A percentile compares a stretch with the other conserved stretches of the same genome.
These are phyloP conservation scores for Arachis stenosperma DNA, from an alignment of 306 rosid species.

Conservation along the genomic window DNA sequence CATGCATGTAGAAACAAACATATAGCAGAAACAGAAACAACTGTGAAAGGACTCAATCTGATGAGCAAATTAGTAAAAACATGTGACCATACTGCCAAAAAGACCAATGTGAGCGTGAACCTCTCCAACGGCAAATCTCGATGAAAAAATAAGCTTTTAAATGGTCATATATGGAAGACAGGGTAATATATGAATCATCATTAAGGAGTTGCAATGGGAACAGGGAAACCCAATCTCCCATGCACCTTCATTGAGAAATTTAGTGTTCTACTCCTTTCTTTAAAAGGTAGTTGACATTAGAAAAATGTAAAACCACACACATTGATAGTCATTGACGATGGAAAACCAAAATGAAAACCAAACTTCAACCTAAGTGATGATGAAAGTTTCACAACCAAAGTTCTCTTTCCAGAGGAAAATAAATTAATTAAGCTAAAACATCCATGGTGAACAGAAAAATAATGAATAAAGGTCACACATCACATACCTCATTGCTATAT, in stretches of 20 bases:
- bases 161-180: not conserved
- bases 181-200: not conserved
- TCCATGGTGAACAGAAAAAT: slow-evolving; percentile 15
- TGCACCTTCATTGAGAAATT: no score
- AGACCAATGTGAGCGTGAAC: slow-evolving; percentile 1
- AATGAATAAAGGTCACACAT: slow-evolving; percentile 2
- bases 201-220: not conserved
- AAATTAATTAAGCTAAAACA: slow-evolving; percentile 15
- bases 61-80: slow-evolving; percentile 16
- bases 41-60: slow-evolving; percentile 1
- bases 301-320: no score
- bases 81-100: not conserved
- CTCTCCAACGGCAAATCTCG: not conserved
- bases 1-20: not conserved
- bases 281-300: no score
- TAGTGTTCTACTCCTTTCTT: no score
- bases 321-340: not conserved
- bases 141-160: slow-evolving; percentile 10
- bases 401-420: slow-evolving; percentile 1
- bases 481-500: slow-evolving; percentile 90
- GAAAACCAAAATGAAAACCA: not conserved
- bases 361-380: not conserved
- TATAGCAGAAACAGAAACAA: not conserved
- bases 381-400: not conserved
- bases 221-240: no score